Base-by-base conservation (phyloP, 2,329 filamentous ascomycete species). In the Diaporthe caulivora region DNA sequence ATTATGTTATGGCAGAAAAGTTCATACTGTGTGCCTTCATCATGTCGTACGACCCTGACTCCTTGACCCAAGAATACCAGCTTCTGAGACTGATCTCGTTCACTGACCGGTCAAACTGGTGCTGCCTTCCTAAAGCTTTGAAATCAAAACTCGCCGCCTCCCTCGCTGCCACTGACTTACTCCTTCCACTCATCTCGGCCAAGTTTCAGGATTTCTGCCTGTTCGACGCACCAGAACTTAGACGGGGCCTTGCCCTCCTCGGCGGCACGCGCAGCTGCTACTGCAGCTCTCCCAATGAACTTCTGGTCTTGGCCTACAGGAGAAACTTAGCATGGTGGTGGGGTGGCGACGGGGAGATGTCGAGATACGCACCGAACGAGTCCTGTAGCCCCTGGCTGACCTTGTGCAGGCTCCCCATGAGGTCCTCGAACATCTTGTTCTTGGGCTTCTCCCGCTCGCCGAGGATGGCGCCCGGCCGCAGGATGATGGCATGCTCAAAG, bases 401-500 rank as follows among this genome's bases (percentile, higher is more conserved):
- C 74, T 81, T 83, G 3, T 91, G 91, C 70, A 93, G 73, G 18
- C 85, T 85, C 3, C 84, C 86, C 1, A 92, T 89, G 51, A 94
- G 31, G 55, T 83, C 85, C 77, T 89, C 85, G 1, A 92, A 7
- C 7, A 90, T 79, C 29, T 87, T 86, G 0, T 87, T 81, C 68
- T 93, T 87, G 68, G 86, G 85, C 74, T 92, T 87, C 78, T 92
- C 88, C 72, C 95, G 87, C 21, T 89, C 81, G 3, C 95, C 95
- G 2, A 95, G 82, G 77, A 98, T 93, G 75, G 95, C 76, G 0
- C 94, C 95, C 0, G 95, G 95, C 57, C 91, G 83, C 29, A 92
- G 64, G 70, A 98, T 92, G 71, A 98, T 89, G 6, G 92, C 92
- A 76, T 93, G 91, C 65, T 95, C 93, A 80, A 98, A 98, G 6